Evolutionary conservation across 345 rosid genomes (phyloP).

Genomic region (Salix suchowensis): DNA sequence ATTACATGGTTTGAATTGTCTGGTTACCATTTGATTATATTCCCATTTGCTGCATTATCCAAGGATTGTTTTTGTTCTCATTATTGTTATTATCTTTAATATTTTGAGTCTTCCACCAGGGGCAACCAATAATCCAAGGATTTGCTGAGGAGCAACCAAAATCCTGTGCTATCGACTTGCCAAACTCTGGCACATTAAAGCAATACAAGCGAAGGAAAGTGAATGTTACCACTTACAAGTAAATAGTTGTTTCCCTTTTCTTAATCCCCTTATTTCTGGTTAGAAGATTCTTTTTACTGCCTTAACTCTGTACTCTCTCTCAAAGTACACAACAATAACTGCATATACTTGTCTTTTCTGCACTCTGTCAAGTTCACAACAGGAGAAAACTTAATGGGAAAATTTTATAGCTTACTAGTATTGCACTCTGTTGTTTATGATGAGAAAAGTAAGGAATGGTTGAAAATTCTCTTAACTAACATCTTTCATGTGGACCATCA

Average conservation of each 20-base stretch:
- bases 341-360: not conserved
- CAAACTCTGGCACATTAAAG: constrained; percentile 27
- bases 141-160: constrained; percentile 24
- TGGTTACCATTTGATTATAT: not conserved
- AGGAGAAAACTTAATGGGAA: not conserved
- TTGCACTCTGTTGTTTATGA: not conserved
- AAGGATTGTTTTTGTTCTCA: not conserved
- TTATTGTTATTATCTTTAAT: not conserved
- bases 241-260: constrained; percentile 15
- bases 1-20: not conserved
- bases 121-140: constrained; percentile 30
- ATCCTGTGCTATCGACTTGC: not conserved
- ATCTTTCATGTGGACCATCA: not conserved
- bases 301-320: not conserved
- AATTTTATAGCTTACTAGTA: not conserved
- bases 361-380: not conserved
- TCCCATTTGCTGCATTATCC: not conserved
- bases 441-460: not conserved
- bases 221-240: constrained; percentile 33
- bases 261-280: not conserved
- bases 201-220: constrained; percentile 45
- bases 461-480: not conserved
- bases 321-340: not conserved
- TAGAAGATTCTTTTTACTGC: not conserved
- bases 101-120: constrained; percentile 29